A percentile compares a stretch with the other conserved stretches of the same genome.
Conservation (phyloP, 1,284 basidiomycete species). For the Marasmius tenuissimus region DNA sequence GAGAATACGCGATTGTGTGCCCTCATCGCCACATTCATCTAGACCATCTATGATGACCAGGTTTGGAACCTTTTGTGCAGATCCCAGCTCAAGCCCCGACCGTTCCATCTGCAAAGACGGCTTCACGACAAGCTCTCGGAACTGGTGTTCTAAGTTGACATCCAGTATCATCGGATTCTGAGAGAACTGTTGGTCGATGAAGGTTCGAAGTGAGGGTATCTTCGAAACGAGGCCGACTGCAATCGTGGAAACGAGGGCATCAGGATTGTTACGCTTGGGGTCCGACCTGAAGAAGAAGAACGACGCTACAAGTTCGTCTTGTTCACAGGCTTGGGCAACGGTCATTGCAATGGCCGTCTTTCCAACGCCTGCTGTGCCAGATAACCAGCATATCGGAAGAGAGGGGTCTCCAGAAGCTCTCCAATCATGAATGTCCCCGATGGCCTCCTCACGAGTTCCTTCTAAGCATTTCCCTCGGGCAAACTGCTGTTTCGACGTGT, state of each 20-base stretch:
- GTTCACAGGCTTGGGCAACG: background rate
- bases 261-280: background rate
- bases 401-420: no score
- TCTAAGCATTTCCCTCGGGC: background rate
- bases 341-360: background rate
- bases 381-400: background rate
- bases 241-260: background rate
- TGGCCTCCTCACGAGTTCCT: background rate
- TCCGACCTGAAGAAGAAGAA: background rate
- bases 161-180: background rate
- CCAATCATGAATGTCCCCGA: background rate
- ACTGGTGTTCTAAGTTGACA: background rate
- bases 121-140: background rate
- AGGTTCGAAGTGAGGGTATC: background rate
- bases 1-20: background rate
- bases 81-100: no score
- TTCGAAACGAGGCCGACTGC: background rate
- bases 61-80: background rate
- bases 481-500: background rate
- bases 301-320: background rate
- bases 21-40: constrained; percentile 13
- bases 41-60: constrained; percentile 18
- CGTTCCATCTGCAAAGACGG: background rate
- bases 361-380: background rate
- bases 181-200: background rate